phyloP scores from a whole-genome alignment of 1,284 basidiomycete species.

The Rhodotorula sp. region DNA sequence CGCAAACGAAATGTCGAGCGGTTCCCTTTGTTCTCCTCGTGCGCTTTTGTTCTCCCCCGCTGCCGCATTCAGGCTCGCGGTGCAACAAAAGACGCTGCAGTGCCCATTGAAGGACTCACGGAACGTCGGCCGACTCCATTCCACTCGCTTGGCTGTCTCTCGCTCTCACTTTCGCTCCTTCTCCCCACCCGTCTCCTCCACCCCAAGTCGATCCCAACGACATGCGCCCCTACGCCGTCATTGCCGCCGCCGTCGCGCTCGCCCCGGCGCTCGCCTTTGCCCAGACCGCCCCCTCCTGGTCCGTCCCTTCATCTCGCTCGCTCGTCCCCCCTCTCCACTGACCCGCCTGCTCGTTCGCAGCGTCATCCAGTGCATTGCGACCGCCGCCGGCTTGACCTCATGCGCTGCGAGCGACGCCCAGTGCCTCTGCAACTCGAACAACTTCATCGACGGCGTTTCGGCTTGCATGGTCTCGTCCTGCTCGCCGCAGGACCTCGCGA shows the following conservation, averaged over 20 bases:
- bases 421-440: slow-evolving; percentile 23
- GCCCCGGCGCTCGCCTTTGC: slow-evolving; percentile 16
- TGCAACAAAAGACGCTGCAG: no score
- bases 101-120: no score
- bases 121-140: neutral
- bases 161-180: neutral
- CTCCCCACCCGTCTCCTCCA: neutral
- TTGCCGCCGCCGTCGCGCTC: slow-evolving; percentile 21
- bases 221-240: slow-evolving; percentile 26
- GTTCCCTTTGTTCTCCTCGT: neutral
- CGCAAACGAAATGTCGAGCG: no score
- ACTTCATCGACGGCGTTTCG: slow-evolving; percentile 19
- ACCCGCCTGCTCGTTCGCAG: slow-evolving; percentile 6
- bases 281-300: slow-evolving; percentile 20
- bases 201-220: neutral
- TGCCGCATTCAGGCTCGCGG: neutral
- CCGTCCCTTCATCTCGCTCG: neutral
- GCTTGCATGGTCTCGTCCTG: slow-evolving; percentile 18
- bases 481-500: neutral
- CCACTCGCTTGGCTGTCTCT: neutral
- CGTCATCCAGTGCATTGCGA: slow-evolving; percentile 23
- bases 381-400: slow-evolving; percentile 6
- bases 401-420: slow-evolving; percentile 19
- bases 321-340: neutral
- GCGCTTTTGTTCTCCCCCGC: neutral